Evolutionary conservation across 1,139 yeast genomes (phyloP), one percentile per base, ranked within the genome.

Genomic region (Kurtzmaniella quercitrusa): DNA sequence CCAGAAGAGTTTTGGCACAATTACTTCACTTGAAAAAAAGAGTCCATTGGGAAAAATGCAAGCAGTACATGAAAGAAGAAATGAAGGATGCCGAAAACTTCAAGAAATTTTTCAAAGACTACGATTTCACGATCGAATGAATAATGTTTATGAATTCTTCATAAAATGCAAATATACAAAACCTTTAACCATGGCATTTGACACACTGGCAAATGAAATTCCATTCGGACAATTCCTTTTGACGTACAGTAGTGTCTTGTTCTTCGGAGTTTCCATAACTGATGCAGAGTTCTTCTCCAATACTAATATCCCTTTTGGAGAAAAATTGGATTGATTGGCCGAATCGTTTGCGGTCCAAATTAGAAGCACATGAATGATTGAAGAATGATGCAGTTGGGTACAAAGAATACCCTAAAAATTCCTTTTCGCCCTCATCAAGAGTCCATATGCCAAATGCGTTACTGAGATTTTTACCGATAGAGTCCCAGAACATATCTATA

Each of bases 361-460:
- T 78, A 12, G 84, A 82, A 3, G 55, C 57, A 58, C 87, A 83
- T 2, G 84, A 78, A 55, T 84, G 89, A 53, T 84, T 84, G 67
- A 84, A 84, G 52, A 69, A 83, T 1, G 89, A 83, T 0, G 85
- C 88, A 16, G 76, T 71, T 0, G 89, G 87, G 47, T 71, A 80
- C 2, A 84, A 71, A n/a, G 79, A 75, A 50, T 80, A 80, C 0
- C 91, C 91, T 41, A 82, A 68, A 51, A 78, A 82, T 53, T 84
- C 91, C 44, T 76, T 71, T 38, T 78, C 80, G 12, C 63, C 50
- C 49, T 67, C 56, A 2, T 60, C 51, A 3, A 59, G 53, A 38
- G 84, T 80, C 88, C 91, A 82, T 16, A 82, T 79, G 0, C 89
- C 89, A 61, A 84, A 84, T 0, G 89, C 84, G 55, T 84, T 84